A percentile compares a stretch with the other conserved stretches of the same genome.
Evolutionary conservation across 2,329 filamentous ascomycete genomes (phyloP).

Genomic region (Fusarium sambucinum): DNA sequence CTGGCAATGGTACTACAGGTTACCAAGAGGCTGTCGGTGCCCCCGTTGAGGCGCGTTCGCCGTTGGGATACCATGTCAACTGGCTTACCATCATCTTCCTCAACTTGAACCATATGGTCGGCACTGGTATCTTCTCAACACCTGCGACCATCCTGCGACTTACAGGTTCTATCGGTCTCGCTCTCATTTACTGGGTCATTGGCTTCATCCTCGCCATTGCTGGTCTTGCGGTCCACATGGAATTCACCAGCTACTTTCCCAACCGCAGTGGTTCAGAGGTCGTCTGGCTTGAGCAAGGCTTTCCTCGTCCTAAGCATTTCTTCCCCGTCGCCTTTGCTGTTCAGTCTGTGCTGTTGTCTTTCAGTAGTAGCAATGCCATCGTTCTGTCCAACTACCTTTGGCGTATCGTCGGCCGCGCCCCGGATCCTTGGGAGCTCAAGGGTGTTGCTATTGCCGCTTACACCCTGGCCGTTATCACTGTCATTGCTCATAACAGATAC

Average conservation of each 20-base stretch:
- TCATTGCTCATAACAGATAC: conserved; percentile 67
- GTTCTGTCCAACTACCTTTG: conserved; percentile 73
- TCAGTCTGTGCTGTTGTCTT: conserved; percentile 72
- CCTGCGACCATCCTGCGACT: conserved; percentile 66
- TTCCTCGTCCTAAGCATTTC: conserved; percentile 72
- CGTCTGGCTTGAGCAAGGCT: conserved; percentile 76
- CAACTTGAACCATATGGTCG: conserved; percentile 73
- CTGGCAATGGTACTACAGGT: conserved; percentile 61
- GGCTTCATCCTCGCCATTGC: conserved; percentile 69
- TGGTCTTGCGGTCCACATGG: conserved; percentile 70
- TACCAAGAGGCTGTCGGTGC: conserved; percentile 73
- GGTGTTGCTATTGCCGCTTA: conserved; percentile 75
- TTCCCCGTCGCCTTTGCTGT: conserved; percentile 74
- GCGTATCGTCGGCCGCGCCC: conserved; percentile 62
- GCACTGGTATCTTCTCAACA: conserved; percentile 73
- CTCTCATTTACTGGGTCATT: conserved; percentile 73
- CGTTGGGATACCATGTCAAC: conserved; percentile 70
- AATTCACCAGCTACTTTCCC: conserved; percentile 74
- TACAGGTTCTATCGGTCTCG: conserved; percentile 72
- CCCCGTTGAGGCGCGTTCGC: conserved; percentile 69
- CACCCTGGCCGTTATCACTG: conserved; percentile 68
- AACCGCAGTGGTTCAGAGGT: conserved; percentile 75
- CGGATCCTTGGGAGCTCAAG: conserved; percentile 73
- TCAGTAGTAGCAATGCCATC: conserved; percentile 74
- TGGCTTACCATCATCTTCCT: conserved; percentile 69